Percentiles rank a stretch among this genome's conserved stretches.
These are phyloP conservation scores for Pestalotiopsis sp. DNA, from an alignment of 2,329 filamentous ascomycete species.

Conservation along the genomic window DNA sequence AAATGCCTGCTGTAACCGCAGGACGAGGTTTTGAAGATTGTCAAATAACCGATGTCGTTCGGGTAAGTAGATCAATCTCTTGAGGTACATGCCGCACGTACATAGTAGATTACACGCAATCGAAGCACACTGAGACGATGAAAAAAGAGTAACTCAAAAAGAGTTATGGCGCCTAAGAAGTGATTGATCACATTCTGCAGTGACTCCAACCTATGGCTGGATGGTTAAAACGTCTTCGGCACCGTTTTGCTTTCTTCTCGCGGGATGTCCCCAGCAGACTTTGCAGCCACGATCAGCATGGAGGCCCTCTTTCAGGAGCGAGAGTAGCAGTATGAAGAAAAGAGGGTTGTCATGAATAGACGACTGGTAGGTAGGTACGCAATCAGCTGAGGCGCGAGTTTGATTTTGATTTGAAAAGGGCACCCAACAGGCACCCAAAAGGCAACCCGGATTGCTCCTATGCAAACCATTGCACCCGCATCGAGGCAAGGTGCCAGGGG, in stretches of 20 bases:
- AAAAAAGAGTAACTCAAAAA: not conserved
- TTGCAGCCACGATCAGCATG: not conserved
- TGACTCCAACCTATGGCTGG: not conserved
- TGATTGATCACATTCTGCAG: slow-evolving; percentile 5
- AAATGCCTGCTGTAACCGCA: not conserved
- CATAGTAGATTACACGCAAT: not conserved
- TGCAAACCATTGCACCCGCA: not conserved
- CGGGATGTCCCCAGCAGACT: not conserved
- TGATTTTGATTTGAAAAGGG: not conserved
- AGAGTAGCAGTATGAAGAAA: not conserved
- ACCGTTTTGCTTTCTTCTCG: not conserved
- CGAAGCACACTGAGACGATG: not conserved
- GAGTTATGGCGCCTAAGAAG: not conserved
- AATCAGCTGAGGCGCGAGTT: not conserved
- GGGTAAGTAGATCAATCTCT: not conserved
- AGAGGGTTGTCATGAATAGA: not conserved
- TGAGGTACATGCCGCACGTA: not conserved
- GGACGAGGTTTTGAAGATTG: not conserved
- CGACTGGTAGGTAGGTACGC: not conserved
- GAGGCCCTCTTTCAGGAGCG: not conserved
- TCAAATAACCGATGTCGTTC: not conserved
- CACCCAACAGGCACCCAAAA: not conserved
- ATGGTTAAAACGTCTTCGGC: not conserved
- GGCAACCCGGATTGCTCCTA: not conserved
- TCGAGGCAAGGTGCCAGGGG: not conserved